Conservation (phyloP, 2,329 filamentous ascomycete species). For the Fusarium buxicola region DNA sequence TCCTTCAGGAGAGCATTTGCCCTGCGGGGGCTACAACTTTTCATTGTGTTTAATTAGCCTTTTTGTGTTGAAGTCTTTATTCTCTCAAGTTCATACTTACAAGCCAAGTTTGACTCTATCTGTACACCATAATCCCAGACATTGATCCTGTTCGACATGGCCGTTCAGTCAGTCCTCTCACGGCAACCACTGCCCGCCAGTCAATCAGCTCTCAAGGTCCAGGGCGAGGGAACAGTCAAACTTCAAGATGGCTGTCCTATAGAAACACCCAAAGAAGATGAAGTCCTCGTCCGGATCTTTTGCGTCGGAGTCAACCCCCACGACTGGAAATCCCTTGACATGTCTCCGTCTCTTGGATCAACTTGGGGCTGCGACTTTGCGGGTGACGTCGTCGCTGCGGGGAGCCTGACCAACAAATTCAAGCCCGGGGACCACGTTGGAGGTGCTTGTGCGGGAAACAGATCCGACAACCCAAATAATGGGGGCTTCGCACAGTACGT, state of each 20-base stretch:
- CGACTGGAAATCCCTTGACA: slow-evolving; percentile 36
- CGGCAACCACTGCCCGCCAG: not conserved
- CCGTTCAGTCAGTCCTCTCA: slow-evolving; percentile 4
- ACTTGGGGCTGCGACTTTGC: slow-evolving; percentile 36
- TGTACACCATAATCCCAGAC: not conserved
- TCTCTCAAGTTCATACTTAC: too few relatives aligned
- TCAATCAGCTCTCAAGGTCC: not conserved
- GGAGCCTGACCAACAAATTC: not conserved
- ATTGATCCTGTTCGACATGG: not conserved
- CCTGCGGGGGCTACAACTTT: too few relatives aligned
- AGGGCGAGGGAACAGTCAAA: not conserved
- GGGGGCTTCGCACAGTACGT: not conserved
- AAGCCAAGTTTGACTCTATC: too few relatives aligned
- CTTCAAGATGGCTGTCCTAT: not conserved
- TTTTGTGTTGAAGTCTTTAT: not conserved
- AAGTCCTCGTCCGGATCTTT: slow-evolving; percentile 23
- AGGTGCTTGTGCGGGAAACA: not conserved
- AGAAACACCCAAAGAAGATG: slow-evolving; percentile 8
- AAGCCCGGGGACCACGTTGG: slow-evolving; percentile 4
- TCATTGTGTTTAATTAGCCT: not conserved
- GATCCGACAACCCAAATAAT: slow-evolving; percentile 2
- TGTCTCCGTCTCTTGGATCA: slow-evolving; percentile 32
- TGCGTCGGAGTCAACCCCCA: slow-evolving; percentile 34
- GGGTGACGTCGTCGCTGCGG: slow-evolving; percentile 18
- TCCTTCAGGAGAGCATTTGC: too few relatives aligned